phyloP scores from a whole-genome alignment of 768 basidiomycete species.

The Kwoniella mangroviensis region DNA sequence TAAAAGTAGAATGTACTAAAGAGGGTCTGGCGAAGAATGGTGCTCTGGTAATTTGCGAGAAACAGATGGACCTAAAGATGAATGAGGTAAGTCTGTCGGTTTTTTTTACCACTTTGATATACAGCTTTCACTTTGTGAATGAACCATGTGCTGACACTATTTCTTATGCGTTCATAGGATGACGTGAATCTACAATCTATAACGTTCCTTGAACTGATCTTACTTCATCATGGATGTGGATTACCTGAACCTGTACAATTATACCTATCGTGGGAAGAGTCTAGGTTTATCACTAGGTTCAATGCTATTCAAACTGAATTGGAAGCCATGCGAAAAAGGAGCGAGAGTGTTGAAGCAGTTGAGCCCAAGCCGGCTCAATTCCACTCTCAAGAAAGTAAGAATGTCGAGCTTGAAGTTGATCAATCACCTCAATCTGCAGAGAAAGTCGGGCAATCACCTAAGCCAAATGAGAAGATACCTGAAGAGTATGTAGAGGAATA shows the following conservation, averaged over 20 bases:
- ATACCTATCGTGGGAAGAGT: constrained; percentile 38
- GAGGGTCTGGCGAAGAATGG: constrained; percentile 28
- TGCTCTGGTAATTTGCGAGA: constrained; percentile 43
- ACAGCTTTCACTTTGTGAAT: too few relatives aligned
- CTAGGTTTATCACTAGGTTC: constrained; percentile 31
- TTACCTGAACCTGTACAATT: constrained; percentile 35
- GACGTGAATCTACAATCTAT: constrained; percentile 40
- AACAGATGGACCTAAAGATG: constrained; percentile 46
- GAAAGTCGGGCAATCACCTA: background rate
- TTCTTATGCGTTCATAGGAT: constrained; percentile 26
- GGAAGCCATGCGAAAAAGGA: constrained; percentile 13
- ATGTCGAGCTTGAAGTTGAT: constrained; percentile 70
- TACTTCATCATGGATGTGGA: constrained; percentile 38
- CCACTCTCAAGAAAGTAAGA: constrained; percentile 77
- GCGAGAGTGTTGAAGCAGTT: constrained; percentile 46
- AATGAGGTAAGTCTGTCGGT: constrained; percentile 38
- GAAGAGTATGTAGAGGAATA: constrained; percentile 70
- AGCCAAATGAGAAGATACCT: background rate
- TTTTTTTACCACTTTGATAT: background rate
- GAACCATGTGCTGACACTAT: background rate
- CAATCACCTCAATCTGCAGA: constrained; percentile 49
- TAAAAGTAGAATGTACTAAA: constrained; percentile 25
- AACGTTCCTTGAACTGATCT: constrained; percentile 59
- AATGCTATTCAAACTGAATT: constrained; percentile 37
- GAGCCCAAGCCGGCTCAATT: constrained; percentile 85